phyloP scores from a whole-genome alignment of 305 asterid genomes.

The Fraxinus velutina region DNA sequence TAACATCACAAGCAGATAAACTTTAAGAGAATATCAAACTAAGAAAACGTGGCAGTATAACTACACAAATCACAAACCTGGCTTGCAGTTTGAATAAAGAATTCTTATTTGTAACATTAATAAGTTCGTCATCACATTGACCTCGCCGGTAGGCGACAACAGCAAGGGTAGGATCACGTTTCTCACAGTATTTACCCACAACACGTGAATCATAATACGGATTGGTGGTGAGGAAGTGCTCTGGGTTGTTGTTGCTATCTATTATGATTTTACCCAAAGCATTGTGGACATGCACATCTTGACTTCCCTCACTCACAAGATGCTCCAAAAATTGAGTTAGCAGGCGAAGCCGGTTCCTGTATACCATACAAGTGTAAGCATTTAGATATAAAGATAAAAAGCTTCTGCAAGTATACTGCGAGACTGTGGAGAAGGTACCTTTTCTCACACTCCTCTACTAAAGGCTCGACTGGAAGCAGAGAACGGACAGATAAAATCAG shows the following conservation, averaged over 20 bases:
- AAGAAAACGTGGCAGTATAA: background rate
- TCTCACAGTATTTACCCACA: slow-evolving; percentile 98
- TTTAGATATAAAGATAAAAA: slow-evolving; percentile 4
- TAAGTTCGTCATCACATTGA: slow-evolving; percentile 95
- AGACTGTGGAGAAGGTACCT: slow-evolving; percentile 43
- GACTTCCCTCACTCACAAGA: slow-evolving; percentile 99
- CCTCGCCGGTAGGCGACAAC: slow-evolving; percentile 99
- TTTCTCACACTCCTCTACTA: slow-evolving; percentile 98
- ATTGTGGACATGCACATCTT: slow-evolving; percentile 98
- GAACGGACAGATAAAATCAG: slow-evolving; percentile 96
- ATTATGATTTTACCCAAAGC: slow-evolving; percentile 97
- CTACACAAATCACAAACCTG: slow-evolving; percentile 50
- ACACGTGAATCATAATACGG: slow-evolving; percentile 97
- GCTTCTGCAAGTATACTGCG: background rate
- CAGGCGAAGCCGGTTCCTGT: slow-evolving; percentile 96
- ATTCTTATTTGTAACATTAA: slow-evolving; percentile 88
- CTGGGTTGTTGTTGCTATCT: slow-evolving; percentile 97
- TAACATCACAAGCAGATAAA: slow-evolving; percentile 11
- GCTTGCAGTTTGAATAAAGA: slow-evolving; percentile 96
- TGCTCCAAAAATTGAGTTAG: slow-evolving; percentile 98
- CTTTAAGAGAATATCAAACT: background rate
- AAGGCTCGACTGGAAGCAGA: slow-evolving; percentile 97
- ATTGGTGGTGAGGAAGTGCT: slow-evolving; percentile 98
- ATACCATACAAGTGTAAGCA: slow-evolving; percentile 27
- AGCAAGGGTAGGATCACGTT: slow-evolving; percentile 99